These are phyloP conservation scores for Neurospora sp. DNA, from an alignment of 495 filamentous ascomycete genomes.

Conservation along the genomic window DNA sequence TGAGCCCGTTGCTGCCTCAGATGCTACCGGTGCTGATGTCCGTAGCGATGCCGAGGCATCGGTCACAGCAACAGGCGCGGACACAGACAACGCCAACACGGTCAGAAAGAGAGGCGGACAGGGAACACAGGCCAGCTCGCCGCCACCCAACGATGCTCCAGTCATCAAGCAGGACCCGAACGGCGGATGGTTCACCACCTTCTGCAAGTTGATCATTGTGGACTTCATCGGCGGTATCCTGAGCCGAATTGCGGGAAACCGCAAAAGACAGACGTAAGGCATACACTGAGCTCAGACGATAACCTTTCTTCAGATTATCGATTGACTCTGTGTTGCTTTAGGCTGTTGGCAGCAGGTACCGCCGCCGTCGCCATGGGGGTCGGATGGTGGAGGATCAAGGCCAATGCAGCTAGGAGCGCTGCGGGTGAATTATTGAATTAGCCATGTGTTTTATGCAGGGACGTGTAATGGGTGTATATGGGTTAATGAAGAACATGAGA, in stretches of 20 bases:
- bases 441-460: neutral
- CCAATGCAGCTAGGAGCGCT: neutral
- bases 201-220: constrained; percentile 22
- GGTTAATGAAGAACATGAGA: neutral
- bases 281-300: neutral
- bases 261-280: constrained; percentile 15
- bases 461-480: neutral
- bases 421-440: neutral
- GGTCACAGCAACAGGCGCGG: neutral
- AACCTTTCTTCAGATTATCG: constrained; percentile 3
- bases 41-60: neutral
- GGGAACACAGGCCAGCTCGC: constrained; percentile 4
- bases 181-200: constrained; percentile 17
- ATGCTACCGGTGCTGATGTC: neutral
- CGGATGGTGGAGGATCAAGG: constrained; percentile 6
- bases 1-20: neutral
- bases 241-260: constrained; percentile 12
- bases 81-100: neutral
- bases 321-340: constrained; percentile 10
- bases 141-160: constrained; percentile 2
- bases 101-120: constrained; percentile 5
- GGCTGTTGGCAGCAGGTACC: constrained; percentile 10
- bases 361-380: constrained; percentile 6
- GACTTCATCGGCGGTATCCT: constrained; percentile 21
- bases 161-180: constrained; percentile 4